phyloP scores from a whole-genome alignment of 176 grass and related monocot species.

The maize (Zea mays) region DNA sequence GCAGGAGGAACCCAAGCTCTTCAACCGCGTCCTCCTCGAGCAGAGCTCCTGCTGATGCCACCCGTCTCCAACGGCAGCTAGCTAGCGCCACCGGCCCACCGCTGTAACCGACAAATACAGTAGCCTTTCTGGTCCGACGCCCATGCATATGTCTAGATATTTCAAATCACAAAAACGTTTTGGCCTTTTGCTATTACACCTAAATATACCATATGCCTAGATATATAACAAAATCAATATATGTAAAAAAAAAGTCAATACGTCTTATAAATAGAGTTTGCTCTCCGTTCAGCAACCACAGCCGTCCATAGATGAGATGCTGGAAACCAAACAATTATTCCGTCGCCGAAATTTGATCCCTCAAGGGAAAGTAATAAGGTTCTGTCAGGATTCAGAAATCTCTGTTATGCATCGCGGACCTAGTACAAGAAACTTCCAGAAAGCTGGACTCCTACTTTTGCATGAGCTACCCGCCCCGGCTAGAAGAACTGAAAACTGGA shows the following conservation, averaged over 20 bases:
- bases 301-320: neutral
- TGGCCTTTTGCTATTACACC: too few species aligned
- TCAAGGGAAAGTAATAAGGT: neutral
- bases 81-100: neutral
- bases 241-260: too few species aligned
- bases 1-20: slow-evolving; percentile 63
- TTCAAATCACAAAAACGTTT: too few species aligned
- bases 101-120: neutral
- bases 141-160: neutral
- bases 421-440: slow-evolving; percentile 28
- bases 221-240: too few species aligned
- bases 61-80: neutral
- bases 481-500: neutral
- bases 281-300: too few species aligned
- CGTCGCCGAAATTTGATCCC: neutral
- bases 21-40: slow-evolving; percentile 50
- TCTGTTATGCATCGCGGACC: neutral
- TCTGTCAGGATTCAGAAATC: neutral
- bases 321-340: neutral
- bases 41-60: slow-evolving; percentile 48
- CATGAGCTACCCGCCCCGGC: too few species aligned
- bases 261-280: too few species aligned
- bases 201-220: too few species aligned
- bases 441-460: slow-evolving; percentile 15
- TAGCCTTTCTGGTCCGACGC: neutral